Evolutionary conservation across 768 basidiomycete genomes (phyloP).

Genomic region (Trametes gibbosa): DNA sequence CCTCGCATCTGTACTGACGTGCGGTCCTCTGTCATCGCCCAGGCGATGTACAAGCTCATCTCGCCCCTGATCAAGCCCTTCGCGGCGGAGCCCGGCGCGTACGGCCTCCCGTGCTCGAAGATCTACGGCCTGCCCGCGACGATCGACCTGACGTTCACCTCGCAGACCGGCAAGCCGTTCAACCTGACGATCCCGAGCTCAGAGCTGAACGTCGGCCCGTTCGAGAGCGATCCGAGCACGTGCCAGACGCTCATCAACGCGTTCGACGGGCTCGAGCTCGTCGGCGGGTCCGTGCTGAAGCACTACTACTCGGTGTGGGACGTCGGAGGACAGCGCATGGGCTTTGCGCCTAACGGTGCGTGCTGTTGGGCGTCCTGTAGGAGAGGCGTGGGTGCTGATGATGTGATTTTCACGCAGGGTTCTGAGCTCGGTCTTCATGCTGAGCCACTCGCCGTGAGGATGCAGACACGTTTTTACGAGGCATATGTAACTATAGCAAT

Average conservation of each 20-base stretch:
- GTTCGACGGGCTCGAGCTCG: constrained; percentile 47
- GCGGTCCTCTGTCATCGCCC: background rate
- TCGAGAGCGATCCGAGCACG: constrained; percentile 43
- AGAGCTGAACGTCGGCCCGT: constrained; percentile 58
- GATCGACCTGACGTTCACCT: constrained; percentile 54
- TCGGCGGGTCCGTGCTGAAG: constrained; percentile 56
- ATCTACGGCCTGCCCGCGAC: constrained; percentile 47
- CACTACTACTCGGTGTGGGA: constrained; percentile 63
- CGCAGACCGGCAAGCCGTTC: constrained; percentile 46
- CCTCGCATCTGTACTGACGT: background rate
- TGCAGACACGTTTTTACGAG: too few relatives aligned
- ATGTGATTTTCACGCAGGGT: background rate
- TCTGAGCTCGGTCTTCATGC: background rate
- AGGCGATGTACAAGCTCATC: constrained; percentile 58
- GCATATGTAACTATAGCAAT: background rate
- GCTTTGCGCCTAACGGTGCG: constrained; percentile 47
- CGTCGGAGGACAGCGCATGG: constrained; percentile 45
- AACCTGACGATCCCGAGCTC: constrained; percentile 56
- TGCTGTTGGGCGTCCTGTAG: background rate
- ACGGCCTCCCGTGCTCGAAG: constrained; percentile 45
- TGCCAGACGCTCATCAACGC: constrained; percentile 62
- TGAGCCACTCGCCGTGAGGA: background rate
- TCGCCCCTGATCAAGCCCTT: constrained; percentile 56
- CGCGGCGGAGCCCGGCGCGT: constrained; percentile 50
- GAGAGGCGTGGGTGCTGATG: background rate